Evolutionary conservation across 140 eudicot genomes (phyloP), one percentile per base, ranked within the genome.

Genomic region (Stevia rebaudiana): DNA sequence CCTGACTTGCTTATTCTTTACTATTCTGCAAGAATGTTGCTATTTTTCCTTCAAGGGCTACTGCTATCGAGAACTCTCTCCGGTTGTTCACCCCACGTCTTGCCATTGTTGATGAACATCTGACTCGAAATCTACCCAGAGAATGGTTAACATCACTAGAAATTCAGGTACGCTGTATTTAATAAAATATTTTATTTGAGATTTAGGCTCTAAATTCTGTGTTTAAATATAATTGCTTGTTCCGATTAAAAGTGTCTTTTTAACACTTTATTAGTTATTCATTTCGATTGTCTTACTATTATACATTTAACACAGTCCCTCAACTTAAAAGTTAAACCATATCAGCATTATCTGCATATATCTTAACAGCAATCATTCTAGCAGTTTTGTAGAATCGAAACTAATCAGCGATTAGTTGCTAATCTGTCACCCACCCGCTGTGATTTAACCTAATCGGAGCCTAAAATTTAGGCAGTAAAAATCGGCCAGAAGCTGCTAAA

Each of bases 21-120:
- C 17, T 6, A 51, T 54, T 70, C 43, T 76, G 71, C 69, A 21
- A 90, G 98, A 91, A 85, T 78, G 89, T 91, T 73, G 87, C 88
- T 66, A 83, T 91, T 40, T 87, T 91, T 76, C 98, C 98, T 80
- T 91, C 98, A 52, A 91, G 98, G 76, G 81, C 89, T 67, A 91
- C 83, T 40, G 98, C 96, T 23, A 91, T 91, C 22, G 98, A 91
- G 81, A 88, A 89, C 65, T 82, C 86, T 48, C 76, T 91, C 30
- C 89, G 96, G 24, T 61, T 91, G 74, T 88, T 91, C 71, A 75
- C 85, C 41, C 98, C 98, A 12, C 81, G 82, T 41, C 96, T 91
- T 53, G 98, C 98, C 67, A 85, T 91, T 72, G 92, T 91, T 69
- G 98, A 91, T 79, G 98, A 91, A 71, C 95, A 85, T 69, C 71